Percentiles rank a stretch among this genome's conserved stretches.
Conservation (phyloP, 768 basidiomycete species). For the Naganishia antarctica region DNA sequence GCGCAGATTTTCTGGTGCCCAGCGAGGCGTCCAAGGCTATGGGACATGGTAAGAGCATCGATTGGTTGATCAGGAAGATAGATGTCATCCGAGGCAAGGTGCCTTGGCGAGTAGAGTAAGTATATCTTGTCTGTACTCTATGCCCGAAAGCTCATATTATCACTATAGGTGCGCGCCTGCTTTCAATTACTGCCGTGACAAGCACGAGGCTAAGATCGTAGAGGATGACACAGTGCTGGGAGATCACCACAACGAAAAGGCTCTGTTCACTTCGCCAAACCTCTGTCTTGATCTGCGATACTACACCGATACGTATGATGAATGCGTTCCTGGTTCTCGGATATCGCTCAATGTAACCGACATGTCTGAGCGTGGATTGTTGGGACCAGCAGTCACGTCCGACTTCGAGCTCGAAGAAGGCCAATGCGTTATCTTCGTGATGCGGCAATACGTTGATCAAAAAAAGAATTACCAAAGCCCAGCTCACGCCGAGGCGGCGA, state of each 20-base stretch:
- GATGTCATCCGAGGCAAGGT: slow-evolving; percentile 77
- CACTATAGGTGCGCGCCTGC: slow-evolving; percentile 77
- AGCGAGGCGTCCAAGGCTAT: slow-evolving; percentile 20
- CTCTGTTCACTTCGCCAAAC: slow-evolving; percentile 41
- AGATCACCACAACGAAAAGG: slow-evolving; percentile 54
- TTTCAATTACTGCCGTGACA: slow-evolving; percentile 83
- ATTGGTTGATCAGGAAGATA: slow-evolving; percentile 46
- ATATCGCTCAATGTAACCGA: slow-evolving; percentile 63
- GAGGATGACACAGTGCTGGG: slow-evolving; percentile 48
- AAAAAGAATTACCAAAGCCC: slow-evolving; percentile 25
- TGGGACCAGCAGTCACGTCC: slow-evolving; percentile 62
- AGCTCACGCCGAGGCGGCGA: slow-evolving; percentile 41
- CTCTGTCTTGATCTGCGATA: slow-evolving; percentile 65
- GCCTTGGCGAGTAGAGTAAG: slow-evolving; percentile 66
- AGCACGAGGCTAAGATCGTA: slow-evolving; percentile 60
- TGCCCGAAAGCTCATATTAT: background rate
- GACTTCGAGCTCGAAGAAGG: slow-evolving; percentile 70
- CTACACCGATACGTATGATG: slow-evolving; percentile 59
- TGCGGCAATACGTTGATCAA: slow-evolving; percentile 56
- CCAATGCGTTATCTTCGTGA: slow-evolving; percentile 80
- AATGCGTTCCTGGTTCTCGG: slow-evolving; percentile 54
- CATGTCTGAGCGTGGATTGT: slow-evolving; percentile 60
- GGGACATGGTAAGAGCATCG: slow-evolving; percentile 31
- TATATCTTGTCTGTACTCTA: background rate
- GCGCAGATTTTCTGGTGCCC: slow-evolving; percentile 22